Conservation (phyloP, 176 grass and related monocot species). For the Rhynchospora tenuis region DNA sequence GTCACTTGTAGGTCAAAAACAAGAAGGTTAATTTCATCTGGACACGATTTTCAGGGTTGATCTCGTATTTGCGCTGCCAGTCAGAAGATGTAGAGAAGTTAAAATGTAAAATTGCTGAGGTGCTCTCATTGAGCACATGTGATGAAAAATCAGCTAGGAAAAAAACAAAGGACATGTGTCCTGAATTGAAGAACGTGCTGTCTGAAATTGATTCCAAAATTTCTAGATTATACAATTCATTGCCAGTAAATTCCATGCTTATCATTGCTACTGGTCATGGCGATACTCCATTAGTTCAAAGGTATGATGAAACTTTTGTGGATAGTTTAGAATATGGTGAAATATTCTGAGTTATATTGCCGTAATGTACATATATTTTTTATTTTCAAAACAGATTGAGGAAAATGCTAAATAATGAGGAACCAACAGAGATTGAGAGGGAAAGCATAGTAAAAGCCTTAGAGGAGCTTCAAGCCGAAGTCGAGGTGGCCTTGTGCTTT, state of each 20-base stretch:
- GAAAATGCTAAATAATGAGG: conserved; percentile 54
- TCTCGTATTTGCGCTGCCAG: conserved; percentile 49
- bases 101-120: conserved; percentile 63
- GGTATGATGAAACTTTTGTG: conserved; percentile 40
- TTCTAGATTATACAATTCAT: conserved; percentile 40
- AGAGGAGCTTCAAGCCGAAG: conserved; percentile 80
- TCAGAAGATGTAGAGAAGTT: conserved; percentile 51
- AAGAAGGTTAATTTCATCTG: conserved; percentile 75
- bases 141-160: conserved; percentile 51
- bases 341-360: neutral
- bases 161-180: conserved; percentile 38
- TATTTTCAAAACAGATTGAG: conserved; percentile 47
- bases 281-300: conserved; percentile 80
- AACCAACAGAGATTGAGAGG: conserved; percentile 31
- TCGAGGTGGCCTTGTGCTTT: conserved; percentile 88
- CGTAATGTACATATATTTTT: neutral
- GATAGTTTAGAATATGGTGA: neutral
- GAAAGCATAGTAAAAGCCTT: conserved; percentile 61
- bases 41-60: conserved; percentile 74
- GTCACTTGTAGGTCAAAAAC: conserved; percentile 63
- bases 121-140: conserved; percentile 72
- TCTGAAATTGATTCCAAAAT: conserved; percentile 65
- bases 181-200: conserved; percentile 66
- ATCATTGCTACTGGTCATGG: conserved; percentile 90
- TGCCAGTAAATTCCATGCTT: conserved; percentile 70